These are phyloP conservation scores for Psidium friedrichsthalianum DNA, from an alignment of 345 rosid species.

Conservation along the genomic window DNA sequence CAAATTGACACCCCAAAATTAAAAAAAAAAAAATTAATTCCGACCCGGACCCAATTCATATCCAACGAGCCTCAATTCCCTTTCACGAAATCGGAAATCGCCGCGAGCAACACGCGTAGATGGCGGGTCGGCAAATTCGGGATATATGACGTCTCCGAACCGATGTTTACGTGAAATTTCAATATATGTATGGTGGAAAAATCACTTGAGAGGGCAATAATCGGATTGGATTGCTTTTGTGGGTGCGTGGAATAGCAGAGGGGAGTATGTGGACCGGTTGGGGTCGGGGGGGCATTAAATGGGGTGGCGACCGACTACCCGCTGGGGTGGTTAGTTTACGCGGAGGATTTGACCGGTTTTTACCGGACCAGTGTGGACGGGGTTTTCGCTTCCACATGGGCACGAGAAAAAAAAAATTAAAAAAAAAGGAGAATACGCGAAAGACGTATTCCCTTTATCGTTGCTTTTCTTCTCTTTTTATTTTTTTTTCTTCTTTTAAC, in stretches of 20 bases:
- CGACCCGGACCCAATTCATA: not conserved
- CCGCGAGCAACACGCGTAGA: no score
- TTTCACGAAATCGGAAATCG: not conserved
- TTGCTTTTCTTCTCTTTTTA: not conserved
- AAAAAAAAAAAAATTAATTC: no score
- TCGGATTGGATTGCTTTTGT: not conserved
- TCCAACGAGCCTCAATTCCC: fast-evolving
- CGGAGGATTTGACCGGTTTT: constrained; percentile 29
- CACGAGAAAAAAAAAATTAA: not conserved
- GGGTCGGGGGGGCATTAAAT: constrained; percentile 32
- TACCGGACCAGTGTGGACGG: constrained; percentile 17
- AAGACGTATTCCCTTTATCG: not conserved
- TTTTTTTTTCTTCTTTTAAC: not conserved
- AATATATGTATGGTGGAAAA: not conserved
- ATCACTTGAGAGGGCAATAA: not conserved
- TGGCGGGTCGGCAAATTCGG: not conserved
- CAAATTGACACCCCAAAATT: not conserved
- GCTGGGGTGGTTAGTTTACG: constrained; percentile 14
- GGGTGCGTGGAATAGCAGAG: constrained; percentile 1
- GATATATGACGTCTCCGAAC: not conserved
- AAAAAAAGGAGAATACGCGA: not conserved
- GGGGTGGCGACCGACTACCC: constrained; percentile 12
- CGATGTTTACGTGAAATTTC: not conserved
- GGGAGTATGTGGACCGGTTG: constrained; percentile 20
- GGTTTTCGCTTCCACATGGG: constrained; percentile 18